A percentile compares a stretch with the other conserved stretches of the same genome.
Conservation (phyloP, 768 basidiomycete species). For the Boletus reticuloceps region DNA sequence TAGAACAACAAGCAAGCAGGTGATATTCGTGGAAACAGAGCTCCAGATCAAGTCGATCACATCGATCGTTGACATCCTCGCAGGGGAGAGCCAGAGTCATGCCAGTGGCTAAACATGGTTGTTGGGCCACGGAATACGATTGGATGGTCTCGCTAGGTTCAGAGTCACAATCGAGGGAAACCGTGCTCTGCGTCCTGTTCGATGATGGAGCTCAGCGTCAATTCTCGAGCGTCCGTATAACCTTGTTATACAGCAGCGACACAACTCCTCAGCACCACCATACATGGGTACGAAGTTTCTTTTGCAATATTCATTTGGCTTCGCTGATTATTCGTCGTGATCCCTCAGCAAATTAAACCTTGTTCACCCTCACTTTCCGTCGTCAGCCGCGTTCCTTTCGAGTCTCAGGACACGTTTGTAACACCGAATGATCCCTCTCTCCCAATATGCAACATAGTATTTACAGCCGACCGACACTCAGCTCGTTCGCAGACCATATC, state of each 20-base stretch:
- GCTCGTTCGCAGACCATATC: neutral
- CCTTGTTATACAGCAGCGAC: neutral
- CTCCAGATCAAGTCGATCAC: no score
- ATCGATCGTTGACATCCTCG: no score
- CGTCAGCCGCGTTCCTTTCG: neutral
- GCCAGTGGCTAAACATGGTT: neutral
- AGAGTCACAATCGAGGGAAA: neutral
- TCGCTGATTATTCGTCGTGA: neutral
- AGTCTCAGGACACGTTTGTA: neutral
- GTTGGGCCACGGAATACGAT: constrained; percentile 7
- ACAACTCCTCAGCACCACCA: neutral
- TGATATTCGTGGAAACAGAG: no score
- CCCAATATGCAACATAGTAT: neutral
- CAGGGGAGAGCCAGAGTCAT: no score
- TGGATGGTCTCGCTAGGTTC: neutral
- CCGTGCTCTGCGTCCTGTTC: constrained; percentile 1
- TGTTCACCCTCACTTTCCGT: neutral
- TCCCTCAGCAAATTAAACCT: neutral
- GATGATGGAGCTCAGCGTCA: constrained; percentile 1
- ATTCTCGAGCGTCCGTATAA: constrained; percentile 3
- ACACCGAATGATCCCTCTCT: neutral
- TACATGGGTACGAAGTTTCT: neutral
- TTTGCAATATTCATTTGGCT: neutral
- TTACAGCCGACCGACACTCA: neutral
- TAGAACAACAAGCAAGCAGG: no score